A percentile compares a stretch with the other conserved stretches of the same genome.
Conservation (phyloP, 306 rosid genomes). For the Cucurbita moschata region DNA sequence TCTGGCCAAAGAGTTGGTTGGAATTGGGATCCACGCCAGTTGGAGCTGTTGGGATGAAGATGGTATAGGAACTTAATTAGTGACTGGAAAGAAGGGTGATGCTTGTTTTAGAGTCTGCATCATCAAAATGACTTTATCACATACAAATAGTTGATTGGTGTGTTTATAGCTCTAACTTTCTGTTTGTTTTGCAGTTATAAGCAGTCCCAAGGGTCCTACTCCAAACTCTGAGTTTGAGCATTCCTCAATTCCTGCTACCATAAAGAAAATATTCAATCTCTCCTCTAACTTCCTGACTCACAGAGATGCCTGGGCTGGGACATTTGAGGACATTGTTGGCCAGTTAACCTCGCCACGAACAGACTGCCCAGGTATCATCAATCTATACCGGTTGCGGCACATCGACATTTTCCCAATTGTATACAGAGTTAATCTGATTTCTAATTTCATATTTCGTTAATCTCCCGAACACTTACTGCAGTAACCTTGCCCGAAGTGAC, state of each 20-base stretch:
- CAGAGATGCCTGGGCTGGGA: conserved; percentile 99
- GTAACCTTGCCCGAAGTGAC: conserved; percentile 75
- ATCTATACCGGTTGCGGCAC: neutral
- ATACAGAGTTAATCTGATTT: neutral
- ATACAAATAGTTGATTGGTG: neutral
- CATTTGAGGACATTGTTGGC: conserved; percentile 69
- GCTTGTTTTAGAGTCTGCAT: too few relatives aligned
- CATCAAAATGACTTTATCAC: too few relatives aligned
- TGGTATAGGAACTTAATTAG: too few relatives aligned
- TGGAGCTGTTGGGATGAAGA: too few relatives aligned
- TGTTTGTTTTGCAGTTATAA: conserved; percentile 43
- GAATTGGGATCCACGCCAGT: too few relatives aligned
- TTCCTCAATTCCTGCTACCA: conserved; percentile 94
- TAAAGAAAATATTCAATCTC: conserved; percentile 90
- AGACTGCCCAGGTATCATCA: conserved; percentile 68
- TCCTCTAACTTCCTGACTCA: conserved; percentile 83
- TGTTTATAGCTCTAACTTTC: neutral
- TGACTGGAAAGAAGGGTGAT: too few relatives aligned
- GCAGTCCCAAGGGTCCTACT: conserved; percentile 64
- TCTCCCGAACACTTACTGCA: conserved; percentile 11
- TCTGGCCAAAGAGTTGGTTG: too few relatives aligned
- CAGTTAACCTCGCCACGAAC: conserved; percentile 69
- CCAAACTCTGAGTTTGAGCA: conserved; percentile 88
- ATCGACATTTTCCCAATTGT: neutral
- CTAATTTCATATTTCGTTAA: neutral